A percentile compares a stretch with the other conserved stretches of the same genome.
These are phyloP conservation scores for Cladosporium austrohemisphaericum DNA, from an alignment of 2,329 filamentous ascomycete species.

Conservation along the genomic window DNA sequence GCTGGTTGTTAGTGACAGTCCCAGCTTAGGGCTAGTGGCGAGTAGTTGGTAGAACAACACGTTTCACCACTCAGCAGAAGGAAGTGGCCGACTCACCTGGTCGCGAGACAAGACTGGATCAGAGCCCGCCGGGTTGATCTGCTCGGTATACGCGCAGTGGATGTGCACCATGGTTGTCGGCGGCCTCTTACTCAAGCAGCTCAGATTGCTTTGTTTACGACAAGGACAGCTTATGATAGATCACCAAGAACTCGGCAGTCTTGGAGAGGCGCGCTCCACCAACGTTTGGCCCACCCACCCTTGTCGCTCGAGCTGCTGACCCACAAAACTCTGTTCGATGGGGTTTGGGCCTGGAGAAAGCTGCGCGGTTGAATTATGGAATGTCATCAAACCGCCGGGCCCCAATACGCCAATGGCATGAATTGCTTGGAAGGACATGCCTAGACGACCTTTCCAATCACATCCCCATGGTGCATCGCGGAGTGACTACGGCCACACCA, in stretches of 20 bases:
- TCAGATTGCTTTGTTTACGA: slow-evolving; percentile 14
- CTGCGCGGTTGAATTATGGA: too few relatives aligned
- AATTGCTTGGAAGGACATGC: not conserved
- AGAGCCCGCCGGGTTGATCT: slow-evolving; percentile 41
- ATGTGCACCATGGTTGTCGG: slow-evolving; percentile 36
- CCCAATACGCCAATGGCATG: too few relatives aligned
- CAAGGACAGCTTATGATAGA: slow-evolving; percentile 15
- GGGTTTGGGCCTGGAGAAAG: too few relatives aligned
- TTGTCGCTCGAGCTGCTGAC: not conserved
- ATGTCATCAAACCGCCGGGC: too few relatives aligned
- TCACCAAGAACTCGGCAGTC: slow-evolving; percentile 5
- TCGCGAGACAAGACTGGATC: slow-evolving; percentile 35
- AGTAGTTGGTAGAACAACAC: not conserved
- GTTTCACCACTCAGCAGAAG: not conserved
- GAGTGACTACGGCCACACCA: too few relatives aligned
- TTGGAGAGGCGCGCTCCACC: slow-evolving; percentile 2
- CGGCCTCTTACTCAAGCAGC: not conserved
- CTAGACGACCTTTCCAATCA: too few relatives aligned
- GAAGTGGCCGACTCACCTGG: not conserved
- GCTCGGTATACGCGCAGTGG: slow-evolving; percentile 42
- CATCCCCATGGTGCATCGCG: too few relatives aligned
- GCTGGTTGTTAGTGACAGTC: slow-evolving; percentile 22
- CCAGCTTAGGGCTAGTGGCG: not conserved
- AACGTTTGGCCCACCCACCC: not conserved
- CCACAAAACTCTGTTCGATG: slow-evolving; percentile 9